Conservation (phyloP, 139 green algal species). For the Ettlia oleoabundans region DNA sequence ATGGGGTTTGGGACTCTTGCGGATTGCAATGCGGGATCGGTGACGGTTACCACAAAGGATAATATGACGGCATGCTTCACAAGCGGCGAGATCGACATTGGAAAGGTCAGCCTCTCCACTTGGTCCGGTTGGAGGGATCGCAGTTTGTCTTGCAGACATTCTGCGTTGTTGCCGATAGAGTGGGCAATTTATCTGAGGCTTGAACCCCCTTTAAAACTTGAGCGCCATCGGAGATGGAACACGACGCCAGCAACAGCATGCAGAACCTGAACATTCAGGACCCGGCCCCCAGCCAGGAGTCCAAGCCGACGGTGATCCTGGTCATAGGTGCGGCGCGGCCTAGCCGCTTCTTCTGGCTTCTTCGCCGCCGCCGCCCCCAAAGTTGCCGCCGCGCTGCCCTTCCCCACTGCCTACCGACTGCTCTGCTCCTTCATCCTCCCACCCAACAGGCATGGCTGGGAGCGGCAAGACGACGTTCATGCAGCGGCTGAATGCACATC, state of each 20-base stretch:
- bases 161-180: neutral
- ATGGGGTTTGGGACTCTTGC: no score
- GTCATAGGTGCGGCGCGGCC: constrained; percentile 22
- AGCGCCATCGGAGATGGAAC: neutral
- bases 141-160: no score
- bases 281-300: neutral
- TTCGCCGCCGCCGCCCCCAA: neutral
- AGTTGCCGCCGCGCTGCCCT: no score
- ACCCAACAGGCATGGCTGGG: constrained; percentile 98
- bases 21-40: no score
- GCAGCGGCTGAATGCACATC: constrained; percentile 84
- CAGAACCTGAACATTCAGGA: constrained; percentile 28
- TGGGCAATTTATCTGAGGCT: no score
- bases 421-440: neutral
- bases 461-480: constrained; percentile 97
- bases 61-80: no score
- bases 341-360: neutral
- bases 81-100: no score
- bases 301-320: constrained; percentile 22
- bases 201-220: neutral
- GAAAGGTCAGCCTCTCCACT: no score
- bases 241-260: neutral
- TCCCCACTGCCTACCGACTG: neutral
- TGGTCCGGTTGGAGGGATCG: no score
- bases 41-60: no score